A percentile compares a stretch with the other conserved stretches of the same genome.
Evolutionary conservation across 179 eudicot species (phyloP).

Genomic region (Beta lomatogona): DNA sequence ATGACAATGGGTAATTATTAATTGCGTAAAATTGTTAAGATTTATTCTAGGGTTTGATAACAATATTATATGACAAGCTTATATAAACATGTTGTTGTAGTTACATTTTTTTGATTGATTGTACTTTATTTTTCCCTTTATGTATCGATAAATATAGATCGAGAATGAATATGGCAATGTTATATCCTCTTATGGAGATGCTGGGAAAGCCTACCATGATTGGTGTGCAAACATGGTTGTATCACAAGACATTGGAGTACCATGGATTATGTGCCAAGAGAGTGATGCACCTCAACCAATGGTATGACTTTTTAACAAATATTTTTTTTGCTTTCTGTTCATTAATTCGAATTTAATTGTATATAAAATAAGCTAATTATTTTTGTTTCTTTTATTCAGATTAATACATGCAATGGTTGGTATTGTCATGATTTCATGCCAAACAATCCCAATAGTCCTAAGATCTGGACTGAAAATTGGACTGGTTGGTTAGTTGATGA

Average conservation of each 20-base stretch:
- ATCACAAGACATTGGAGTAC: conserved; percentile 55
- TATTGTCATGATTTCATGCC: conserved; percentile 60
- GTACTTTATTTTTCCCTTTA: too few species aligned
- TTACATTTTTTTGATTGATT: not conserved
- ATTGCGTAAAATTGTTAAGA: too few species aligned
- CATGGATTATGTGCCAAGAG: conserved; percentile 91
- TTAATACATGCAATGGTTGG: conserved; percentile 74
- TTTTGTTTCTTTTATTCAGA: conserved; percentile 26
- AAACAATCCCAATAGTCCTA: conserved; percentile 56
- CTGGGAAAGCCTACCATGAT: conserved; percentile 56
- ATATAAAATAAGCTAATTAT: too few species aligned
- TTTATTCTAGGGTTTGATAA: too few species aligned
- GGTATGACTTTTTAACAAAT: conserved; percentile 31
- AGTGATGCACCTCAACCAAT: conserved; percentile 64
- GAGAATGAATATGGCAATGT: conserved; percentile 84
- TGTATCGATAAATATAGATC: conserved; percentile 32
- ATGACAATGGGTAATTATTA: too few species aligned
- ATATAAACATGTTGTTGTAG: too few species aligned
- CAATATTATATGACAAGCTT: too few species aligned
- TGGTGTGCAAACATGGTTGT: conserved; percentile 75
- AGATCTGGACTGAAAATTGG: conserved; percentile 89
- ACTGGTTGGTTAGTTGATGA: conserved; percentile 59
- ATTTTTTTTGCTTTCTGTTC: too few species aligned
- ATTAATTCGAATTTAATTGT: too few species aligned
- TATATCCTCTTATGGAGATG: conserved; percentile 49